phyloP scores from a whole-genome alignment of 768 basidiomycete genomes.

The Pleurotus cornucopiae region DNA sequence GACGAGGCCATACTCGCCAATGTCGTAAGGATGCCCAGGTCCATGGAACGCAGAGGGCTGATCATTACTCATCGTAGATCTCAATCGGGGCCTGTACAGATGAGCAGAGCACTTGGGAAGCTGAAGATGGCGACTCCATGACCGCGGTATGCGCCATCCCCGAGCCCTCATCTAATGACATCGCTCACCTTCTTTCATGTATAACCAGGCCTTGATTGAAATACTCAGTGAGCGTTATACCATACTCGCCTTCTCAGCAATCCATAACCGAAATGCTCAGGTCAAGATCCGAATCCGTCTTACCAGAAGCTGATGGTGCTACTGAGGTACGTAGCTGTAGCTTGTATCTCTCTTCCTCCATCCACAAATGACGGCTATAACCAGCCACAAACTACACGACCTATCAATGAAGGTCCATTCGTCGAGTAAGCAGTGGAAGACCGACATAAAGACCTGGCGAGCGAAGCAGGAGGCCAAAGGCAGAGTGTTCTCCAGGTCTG shows the following conservation, averaged over 20 bases:
- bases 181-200: background rate
- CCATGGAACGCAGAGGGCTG: too few relatives aligned
- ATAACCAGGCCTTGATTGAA: slow-evolving; percentile 1
- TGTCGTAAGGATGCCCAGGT: slow-evolving; percentile 22
- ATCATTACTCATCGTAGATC: slow-evolving; percentile 18
- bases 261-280: background rate
- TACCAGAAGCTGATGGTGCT: background rate
- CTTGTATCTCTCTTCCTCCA: background rate
- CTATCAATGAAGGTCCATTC: background rate
- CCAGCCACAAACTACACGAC: background rate
- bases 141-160: slow-evolving; percentile 22
- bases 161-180: background rate
- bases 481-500: background rate
- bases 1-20: slow-evolving; percentile 15
- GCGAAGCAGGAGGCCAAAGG: background rate
- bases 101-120: slow-evolving; percentile 33
- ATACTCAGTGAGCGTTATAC: background rate
- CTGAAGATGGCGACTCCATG: slow-evolving; percentile 30
- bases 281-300: background rate
- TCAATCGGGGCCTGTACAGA: slow-evolving; percentile 33
- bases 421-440: background rate
- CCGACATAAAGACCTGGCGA: background rate
- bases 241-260: background rate
- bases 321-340: background rate
- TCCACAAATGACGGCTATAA: background rate